Base-by-base conservation (phyloP, 768 basidiomycete genomes). In the Rhizopogon vinicolor region DNA sequence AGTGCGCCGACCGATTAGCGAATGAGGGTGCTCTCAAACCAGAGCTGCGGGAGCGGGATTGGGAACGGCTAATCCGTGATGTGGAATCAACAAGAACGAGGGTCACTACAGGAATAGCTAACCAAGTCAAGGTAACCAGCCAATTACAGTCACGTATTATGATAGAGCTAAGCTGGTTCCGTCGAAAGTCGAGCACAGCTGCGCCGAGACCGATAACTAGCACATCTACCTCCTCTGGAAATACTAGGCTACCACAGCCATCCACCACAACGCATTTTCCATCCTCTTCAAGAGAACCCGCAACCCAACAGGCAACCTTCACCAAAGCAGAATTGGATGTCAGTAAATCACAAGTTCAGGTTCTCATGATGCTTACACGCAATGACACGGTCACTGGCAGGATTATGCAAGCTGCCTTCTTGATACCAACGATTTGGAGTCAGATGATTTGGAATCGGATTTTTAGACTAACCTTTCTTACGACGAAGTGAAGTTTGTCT, bases 1-100 rank as follows among this genome's bases (percentile, higher is more conserved):
- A 98, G 52, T 86, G 81, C 42, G 95, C 95, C 3, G 95, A 98
- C 66, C 62, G 58, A 13, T 78, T 86, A 54, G 92, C 92, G 3
- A 86, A 83, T 55, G 33, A 69, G 5, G 92, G 92, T 3, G 68
- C 78, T 9, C 60, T 63, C 9, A 55, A 75, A 51, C 73, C 76
- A 0, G 55, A 42, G 16, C 55, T 72, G 1, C 63, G 65, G 5
- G 89, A 91, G 37, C 75, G 76, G 44, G 79, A 91, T 59, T 93
- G 89, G 89, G 71, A 68, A 33, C 41, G 25, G 31, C 56, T 70
- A 18, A 48, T 12, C 12, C 33, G 33, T 9, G 46, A 35, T 13
- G 33, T 48, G 33, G 18, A 48, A 35, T 19, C 45, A 31, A 33
- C 12, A 7, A 18, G n/a, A 7, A 31, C 29, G 18, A 19, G 12